A percentile compares a stretch with the other conserved stretches of the same genome.
These are phyloP conservation scores for Fagus sylvatica DNA, from an alignment of 306 rosid genomes.

Conservation along the genomic window DNA sequence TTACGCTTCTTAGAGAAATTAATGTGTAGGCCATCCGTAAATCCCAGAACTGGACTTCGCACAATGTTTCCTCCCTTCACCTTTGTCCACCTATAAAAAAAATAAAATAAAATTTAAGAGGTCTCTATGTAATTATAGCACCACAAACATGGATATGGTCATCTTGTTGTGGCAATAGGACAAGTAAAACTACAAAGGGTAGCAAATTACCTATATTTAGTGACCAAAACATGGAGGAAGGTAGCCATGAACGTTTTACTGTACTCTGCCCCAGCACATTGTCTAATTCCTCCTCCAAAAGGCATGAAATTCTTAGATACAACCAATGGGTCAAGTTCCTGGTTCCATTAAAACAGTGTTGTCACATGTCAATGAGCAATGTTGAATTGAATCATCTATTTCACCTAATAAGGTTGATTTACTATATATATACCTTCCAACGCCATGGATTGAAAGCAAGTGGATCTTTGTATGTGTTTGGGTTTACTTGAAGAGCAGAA, in stretches of 20 bases:
- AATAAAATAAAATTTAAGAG: not conserved
- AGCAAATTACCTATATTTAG: slow-evolving; percentile 34
- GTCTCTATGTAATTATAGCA: no score
- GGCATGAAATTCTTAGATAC: slow-evolving; percentile 42
- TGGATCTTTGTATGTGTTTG: no score
- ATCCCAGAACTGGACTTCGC: slow-evolving; percentile 21
- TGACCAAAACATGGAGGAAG: slow-evolving; percentile 45
- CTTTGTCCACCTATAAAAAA: slow-evolving; percentile 28
- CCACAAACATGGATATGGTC: no score
- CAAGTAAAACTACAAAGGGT: no score
- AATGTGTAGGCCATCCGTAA: slow-evolving; percentile 28
- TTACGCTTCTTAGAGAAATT: not conserved
- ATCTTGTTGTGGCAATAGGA: no score
- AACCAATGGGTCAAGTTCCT: slow-evolving; percentile 27
- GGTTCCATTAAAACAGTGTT: not conserved
- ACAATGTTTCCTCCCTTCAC: slow-evolving; percentile 20
- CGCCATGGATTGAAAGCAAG: slow-evolving; percentile 30
- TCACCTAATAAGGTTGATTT: no score
- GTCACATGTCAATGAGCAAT: not conserved
- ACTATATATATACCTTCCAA: slow-evolving; percentile 34
- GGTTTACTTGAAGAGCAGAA: no score
- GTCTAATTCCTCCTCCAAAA: slow-evolving; percentile 43
- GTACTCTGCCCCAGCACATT: slow-evolving; percentile 40
- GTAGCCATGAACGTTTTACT: slow-evolving; percentile 29
- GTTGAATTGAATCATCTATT: no score